Conservation (phyloP, 2,329 filamentous ascomycete species). For the Diplodia seriata region DNA sequence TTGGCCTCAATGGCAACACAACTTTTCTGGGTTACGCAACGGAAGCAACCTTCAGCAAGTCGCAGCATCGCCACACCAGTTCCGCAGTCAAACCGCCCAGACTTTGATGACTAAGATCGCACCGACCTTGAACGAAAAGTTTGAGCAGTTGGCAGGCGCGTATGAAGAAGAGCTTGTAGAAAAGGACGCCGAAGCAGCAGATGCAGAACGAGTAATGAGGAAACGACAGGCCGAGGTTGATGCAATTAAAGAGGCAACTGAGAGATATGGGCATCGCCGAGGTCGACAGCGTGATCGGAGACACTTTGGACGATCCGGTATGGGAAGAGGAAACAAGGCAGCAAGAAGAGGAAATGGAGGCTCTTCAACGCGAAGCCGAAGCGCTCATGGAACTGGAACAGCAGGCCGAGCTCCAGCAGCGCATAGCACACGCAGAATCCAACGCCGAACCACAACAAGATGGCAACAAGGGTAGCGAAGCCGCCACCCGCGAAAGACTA, state of each 20-base stretch:
- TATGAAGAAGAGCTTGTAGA: slow-evolving; percentile 80
- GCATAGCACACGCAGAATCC: slow-evolving; percentile 36
- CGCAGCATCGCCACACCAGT: slow-evolving; percentile 37
- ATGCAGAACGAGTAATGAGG: slow-evolving; percentile 56
- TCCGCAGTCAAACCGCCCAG: slow-evolving; percentile 57
- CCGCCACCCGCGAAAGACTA: slow-evolving; percentile 56
- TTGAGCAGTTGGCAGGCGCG: slow-evolving; percentile 51
- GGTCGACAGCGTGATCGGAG: slow-evolving; percentile 57
- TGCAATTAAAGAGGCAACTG: slow-evolving; percentile 65
- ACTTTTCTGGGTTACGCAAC: slow-evolving; percentile 32
- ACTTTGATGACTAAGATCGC: slow-evolving; percentile 69
- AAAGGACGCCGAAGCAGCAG: slow-evolving; percentile 64
- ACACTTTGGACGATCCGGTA: slow-evolving; percentile 51
- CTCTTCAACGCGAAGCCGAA: slow-evolving; percentile 50
- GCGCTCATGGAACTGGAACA: slow-evolving; percentile 55
- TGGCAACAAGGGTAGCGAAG: slow-evolving; percentile 23
- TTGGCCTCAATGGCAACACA: slow-evolving; percentile 40
- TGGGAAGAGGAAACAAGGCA: slow-evolving; percentile 47
- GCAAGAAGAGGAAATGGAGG: slow-evolving; percentile 49
- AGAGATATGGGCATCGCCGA: slow-evolving; percentile 48
- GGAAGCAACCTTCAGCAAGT: slow-evolving; percentile 9
- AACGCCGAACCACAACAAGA: not conserved
- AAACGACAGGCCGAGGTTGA: slow-evolving; percentile 73
- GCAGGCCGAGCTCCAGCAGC: slow-evolving; percentile 45
- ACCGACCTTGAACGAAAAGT: slow-evolving; percentile 59